phyloP scores from a whole-genome alignment of 176 grass and related monocot species.

The Thalia dealbata region DNA sequence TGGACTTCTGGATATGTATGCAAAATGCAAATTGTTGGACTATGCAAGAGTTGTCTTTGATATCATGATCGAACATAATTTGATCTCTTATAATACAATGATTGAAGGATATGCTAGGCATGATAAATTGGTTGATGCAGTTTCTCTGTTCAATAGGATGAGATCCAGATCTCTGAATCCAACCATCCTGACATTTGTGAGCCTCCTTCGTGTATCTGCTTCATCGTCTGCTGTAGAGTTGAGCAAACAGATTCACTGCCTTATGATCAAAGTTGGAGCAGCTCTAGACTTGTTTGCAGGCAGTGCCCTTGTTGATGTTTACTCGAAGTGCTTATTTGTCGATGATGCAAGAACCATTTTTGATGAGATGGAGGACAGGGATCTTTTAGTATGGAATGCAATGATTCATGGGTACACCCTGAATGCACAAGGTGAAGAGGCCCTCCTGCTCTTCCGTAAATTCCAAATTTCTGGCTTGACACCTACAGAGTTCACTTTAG shows the following conservation, averaged over 20 bases:
- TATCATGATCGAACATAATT: conserved; percentile 33
- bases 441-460: conserved; percentile 51
- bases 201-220: conserved; percentile 49
- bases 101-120: conserved; percentile 65
- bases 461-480: conserved; percentile 26
- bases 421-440: conserved; percentile 66
- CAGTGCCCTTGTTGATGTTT: conserved; percentile 69
- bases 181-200: conserved; percentile 53
- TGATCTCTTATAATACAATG: conserved; percentile 67
- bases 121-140: conserved; percentile 35
- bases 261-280: conserved; percentile 52
- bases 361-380: conserved; percentile 35
- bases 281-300: conserved; percentile 38
- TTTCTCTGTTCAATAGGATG: conserved; percentile 52
- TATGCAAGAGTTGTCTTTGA: conserved; percentile 56
- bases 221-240: conserved; percentile 39
- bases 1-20: conserved; percentile 65
- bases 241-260: conserved; percentile 59
- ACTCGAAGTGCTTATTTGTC: conserved; percentile 56
- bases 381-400: conserved; percentile 64
- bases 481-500: conserved; percentile 63
- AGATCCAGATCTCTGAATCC: conserved; percentile 39
- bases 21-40: conserved; percentile 44
- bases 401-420: conserved; percentile 60
- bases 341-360: conserved; percentile 60